A percentile compares a stretch with the other conserved stretches of the same genome.
Conservation (phyloP, 2,329 filamentous ascomycete species). For the Aspergillus fijiensis region DNA sequence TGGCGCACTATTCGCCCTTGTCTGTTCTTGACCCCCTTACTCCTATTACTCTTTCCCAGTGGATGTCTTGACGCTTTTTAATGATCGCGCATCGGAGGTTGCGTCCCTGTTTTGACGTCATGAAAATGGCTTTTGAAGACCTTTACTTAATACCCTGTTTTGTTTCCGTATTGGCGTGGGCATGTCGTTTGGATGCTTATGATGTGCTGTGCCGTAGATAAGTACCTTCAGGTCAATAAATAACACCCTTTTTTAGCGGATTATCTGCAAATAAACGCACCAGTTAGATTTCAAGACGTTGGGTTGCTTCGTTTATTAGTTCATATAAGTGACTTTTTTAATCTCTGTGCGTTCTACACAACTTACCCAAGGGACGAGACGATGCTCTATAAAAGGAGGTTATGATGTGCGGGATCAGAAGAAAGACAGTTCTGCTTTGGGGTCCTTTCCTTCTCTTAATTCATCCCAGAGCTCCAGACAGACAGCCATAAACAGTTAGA, state of each 20-base stretch:
- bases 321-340: too few relatives aligned
- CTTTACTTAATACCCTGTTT: slow-evolving; percentile 3
- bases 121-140: slow-evolving; percentile 7
- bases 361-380: too few relatives aligned
- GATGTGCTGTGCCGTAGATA: neutral
- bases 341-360: too few relatives aligned
- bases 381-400: too few relatives aligned
- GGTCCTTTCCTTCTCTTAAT: too few relatives aligned
- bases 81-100: slow-evolving; percentile 15
- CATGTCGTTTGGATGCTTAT: neutral
- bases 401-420: too few relatives aligned
- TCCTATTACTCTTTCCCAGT: slow-evolving; percentile 11
- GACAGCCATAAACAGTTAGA: too few relatives aligned
- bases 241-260: neutral
- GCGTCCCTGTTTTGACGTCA: slow-evolving; percentile 9
- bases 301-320: too few relatives aligned
- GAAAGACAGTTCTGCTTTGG: too few relatives aligned
- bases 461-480: too few relatives aligned
- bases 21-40: slow-evolving; percentile 2
- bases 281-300: too few relatives aligned
- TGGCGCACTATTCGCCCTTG: slow-evolving; percentile 9
- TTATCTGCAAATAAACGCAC: too few relatives aligned
- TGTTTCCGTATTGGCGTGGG: neutral
- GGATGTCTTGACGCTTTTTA: slow-evolving; percentile 19
- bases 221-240: neutral